Conservation (phyloP, 345 rosid species). For the Populus nigra region DNA sequence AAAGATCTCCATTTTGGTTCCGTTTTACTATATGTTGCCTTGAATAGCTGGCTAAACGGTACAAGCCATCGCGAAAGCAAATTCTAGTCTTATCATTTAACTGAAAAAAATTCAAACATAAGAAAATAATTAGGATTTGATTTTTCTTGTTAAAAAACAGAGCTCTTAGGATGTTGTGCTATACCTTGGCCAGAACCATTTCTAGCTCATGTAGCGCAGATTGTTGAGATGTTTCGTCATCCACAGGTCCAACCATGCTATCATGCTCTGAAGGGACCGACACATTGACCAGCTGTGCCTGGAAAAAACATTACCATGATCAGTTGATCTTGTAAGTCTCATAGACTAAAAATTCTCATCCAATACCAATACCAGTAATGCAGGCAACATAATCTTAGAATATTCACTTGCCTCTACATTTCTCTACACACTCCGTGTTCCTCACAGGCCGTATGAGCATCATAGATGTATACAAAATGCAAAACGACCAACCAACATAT, state of each 20-base stretch:
- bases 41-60: constrained; percentile 79
- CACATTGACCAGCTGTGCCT: constrained; percentile 24
- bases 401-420: background rate
- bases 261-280: constrained; percentile 27
- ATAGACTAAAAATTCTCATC: background rate
- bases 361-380: background rate
- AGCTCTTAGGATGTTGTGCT: background rate
- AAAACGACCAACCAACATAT: background rate
- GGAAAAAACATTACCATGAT: constrained; percentile 20
- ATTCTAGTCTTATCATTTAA: constrained; percentile 56
- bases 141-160: background rate
- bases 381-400: background rate
- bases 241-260: constrained; percentile 23
- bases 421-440: background rate
- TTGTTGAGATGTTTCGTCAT: constrained; percentile 52
- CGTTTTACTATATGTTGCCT: constrained; percentile 16
- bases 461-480: background rate
- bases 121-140: background rate
- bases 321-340: background rate
- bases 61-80: constrained; percentile 76
- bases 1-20: constrained; percentile 21
- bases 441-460: background rate
- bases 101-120: constrained; percentile 35
- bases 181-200: constrained; percentile 63
- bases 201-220: constrained; percentile 63